These are phyloP conservation scores for Hygrophorus pudorinus DNA, from an alignment of 768 basidiomycete genomes.

Conservation along the genomic window DNA sequence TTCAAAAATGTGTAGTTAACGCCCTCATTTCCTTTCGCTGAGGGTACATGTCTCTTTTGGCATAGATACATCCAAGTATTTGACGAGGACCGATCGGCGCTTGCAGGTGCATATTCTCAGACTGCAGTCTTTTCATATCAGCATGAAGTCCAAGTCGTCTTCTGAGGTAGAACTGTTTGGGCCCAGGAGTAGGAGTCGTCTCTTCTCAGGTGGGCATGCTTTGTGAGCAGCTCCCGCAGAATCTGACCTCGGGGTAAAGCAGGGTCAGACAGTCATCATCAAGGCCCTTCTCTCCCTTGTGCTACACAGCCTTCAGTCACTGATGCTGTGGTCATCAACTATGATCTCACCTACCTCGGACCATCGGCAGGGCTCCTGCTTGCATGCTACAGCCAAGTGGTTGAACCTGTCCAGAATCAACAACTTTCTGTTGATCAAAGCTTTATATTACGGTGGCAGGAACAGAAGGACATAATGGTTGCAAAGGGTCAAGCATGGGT, in stretches of 20 bases:
- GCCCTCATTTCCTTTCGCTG: too few species aligned
- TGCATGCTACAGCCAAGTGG: neutral
- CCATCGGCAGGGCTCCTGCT: too few species aligned
- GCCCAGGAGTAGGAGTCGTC: too few species aligned
- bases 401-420: neutral
- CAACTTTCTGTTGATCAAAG: neutral
- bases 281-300: neutral
- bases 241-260: too few species aligned
- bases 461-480: too few species aligned
- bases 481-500: too few species aligned
- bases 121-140: neutral
- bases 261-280: neutral
- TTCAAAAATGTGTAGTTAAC: too few species aligned
- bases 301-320: neutral
- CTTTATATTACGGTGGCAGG: neutral
- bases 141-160: neutral
- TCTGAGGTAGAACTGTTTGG: too few species aligned
- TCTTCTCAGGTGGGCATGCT: too few species aligned
- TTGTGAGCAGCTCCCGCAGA: too few species aligned
- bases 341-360: constrained; percentile 1
- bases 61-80: constrained; percentile 1
- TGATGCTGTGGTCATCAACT: neutral
- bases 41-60: neutral
- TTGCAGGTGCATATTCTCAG: neutral
- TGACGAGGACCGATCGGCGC: neutral